A percentile compares a stretch with the other conserved stretches of the same genome.
Conservation (phyloP, 352 stramenopile genomes). For the Phytopythium sindhum region DNA sequence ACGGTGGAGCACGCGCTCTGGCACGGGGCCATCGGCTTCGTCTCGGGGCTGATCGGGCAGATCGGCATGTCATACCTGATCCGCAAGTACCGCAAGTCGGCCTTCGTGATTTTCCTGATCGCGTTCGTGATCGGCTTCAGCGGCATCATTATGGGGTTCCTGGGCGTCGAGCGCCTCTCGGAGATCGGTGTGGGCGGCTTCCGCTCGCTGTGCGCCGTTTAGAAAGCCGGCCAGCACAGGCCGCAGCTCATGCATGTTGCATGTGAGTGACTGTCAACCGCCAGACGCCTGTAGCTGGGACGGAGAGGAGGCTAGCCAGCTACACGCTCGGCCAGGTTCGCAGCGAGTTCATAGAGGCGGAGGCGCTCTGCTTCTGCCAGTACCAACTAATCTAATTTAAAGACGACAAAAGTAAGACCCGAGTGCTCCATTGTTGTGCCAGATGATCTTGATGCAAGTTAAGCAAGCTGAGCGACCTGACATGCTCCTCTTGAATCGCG, state of each 20-base stretch:
- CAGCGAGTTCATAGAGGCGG: slow-evolving; percentile 1
- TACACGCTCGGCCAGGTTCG: background rate
- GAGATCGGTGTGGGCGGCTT: slow-evolving; percentile 72
- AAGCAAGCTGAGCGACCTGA: too few relatives aligned
- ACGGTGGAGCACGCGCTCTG: slow-evolving; percentile 88
- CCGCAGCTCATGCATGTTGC: background rate
- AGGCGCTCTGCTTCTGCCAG: background rate
- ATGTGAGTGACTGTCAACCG: background rate
- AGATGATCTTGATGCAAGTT: too few relatives aligned
- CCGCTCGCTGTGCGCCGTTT: slow-evolving; percentile 52
- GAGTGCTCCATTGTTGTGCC: background rate
- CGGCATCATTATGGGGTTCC: slow-evolving; percentile 65
- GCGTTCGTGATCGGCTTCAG: slow-evolving; percentile 69
- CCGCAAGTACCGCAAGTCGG: slow-evolving; percentile 84
- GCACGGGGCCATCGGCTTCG: slow-evolving; percentile 90
- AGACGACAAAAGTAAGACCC: background rate
- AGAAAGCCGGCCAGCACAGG: background rate
- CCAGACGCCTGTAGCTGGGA: background rate
- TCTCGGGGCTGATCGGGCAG: slow-evolving; percentile 90
- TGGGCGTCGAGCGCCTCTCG: slow-evolving; percentile 52
- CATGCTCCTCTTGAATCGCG: too few relatives aligned
- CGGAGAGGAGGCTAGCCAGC: background rate
- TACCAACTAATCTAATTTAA: background rate
- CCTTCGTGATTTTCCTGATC: slow-evolving; percentile 79
- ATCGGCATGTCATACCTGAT: slow-evolving; percentile 90